Evolutionary conservation across 1,139 yeast species (phyloP).

Genomic region (Saccharomyces pastorianus): DNA sequence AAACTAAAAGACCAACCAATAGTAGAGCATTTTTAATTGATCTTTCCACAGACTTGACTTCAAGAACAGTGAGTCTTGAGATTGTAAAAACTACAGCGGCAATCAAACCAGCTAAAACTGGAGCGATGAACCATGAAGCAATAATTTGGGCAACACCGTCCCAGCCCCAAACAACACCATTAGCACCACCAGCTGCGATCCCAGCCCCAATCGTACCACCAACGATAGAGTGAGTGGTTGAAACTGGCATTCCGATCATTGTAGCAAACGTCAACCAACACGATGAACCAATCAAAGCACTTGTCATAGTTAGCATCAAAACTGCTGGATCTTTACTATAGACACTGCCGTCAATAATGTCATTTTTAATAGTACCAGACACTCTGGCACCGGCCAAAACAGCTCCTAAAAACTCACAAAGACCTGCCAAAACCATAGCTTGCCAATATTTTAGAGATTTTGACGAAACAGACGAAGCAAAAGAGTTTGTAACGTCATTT

Average conservation of each 20-base stretch:
- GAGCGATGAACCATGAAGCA: conserved; percentile 80
- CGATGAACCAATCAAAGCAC: conserved; percentile 69
- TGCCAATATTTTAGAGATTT: conserved; percentile 65
- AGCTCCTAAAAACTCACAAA: conserved; percentile 71
- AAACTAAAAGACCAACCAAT: conserved; percentile 55
- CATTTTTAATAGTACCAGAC: conserved; percentile 57
- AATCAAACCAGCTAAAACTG: conserved; percentile 59
- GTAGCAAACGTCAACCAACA: conserved; percentile 69
- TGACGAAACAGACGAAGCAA: conserved; percentile 67
- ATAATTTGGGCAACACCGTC: conserved; percentile 60
- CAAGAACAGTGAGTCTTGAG: conserved; percentile 55
- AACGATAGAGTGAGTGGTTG: conserved; percentile 72
- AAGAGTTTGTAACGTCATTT: conserved; percentile 75
- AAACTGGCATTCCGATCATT: conserved; percentile 61
- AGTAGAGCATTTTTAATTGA: conserved; percentile 40
- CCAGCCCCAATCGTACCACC: conserved; percentile 74
- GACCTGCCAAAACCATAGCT: conserved; percentile 61
- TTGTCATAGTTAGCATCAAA: conserved; percentile 65
- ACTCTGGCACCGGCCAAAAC: conserved; percentile 64
- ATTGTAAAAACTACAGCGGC: conserved; percentile 52
- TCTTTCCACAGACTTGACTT: conserved; percentile 40
- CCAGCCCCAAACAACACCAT: conserved; percentile 68
- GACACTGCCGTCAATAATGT: conserved; percentile 46
- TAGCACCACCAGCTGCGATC: conserved; percentile 53
- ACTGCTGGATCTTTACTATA: conserved; percentile 56